Conservation (phyloP, 148 eudicot species). For the Cornus suecica region DNA sequence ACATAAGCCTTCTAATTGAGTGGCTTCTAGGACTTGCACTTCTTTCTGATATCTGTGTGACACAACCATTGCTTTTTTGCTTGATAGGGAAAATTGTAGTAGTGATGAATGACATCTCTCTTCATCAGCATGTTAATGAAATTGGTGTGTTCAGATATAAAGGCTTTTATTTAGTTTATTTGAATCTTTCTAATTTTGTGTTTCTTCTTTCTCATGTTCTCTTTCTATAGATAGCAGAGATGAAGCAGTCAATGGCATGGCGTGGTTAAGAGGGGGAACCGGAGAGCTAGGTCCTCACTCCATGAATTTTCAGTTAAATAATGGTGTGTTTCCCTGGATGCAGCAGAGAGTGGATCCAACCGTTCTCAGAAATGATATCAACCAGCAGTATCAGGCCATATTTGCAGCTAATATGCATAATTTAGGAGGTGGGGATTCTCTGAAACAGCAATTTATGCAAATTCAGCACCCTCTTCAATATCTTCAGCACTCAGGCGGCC, state of each 20-base stretch:
- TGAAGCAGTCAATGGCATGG: slow-evolving; percentile 66
- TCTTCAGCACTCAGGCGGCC: slow-evolving; percentile 53
- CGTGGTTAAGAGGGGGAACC: slow-evolving; percentile 88
- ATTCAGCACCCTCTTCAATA: slow-evolving; percentile 67
- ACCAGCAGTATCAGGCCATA: slow-evolving; percentile 74
- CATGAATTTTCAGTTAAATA: slow-evolving; percentile 53
- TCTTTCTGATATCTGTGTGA: not conserved
- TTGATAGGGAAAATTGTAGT: not conserved
- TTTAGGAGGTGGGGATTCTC: slow-evolving; percentile 45
- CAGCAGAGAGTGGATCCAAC: slow-evolving; percentile 60
- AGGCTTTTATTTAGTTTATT: too few species aligned
- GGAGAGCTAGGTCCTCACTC: slow-evolving; percentile 77
- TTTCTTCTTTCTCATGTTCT: not conserved
- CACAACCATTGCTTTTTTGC: not conserved
- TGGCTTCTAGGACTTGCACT: not conserved
- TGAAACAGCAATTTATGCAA: slow-evolving; percentile 60
- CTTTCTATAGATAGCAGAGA: slow-evolving; percentile 54
- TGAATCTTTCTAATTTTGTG: not conserved
- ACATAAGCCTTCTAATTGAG: too few species aligned
- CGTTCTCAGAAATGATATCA: slow-evolving; percentile 44
- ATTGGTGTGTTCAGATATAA: too few species aligned
- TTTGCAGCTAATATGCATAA: slow-evolving; percentile 54
- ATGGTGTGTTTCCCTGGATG: slow-evolving; percentile 75
- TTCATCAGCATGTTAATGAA: too few species aligned
- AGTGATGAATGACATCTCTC: too few species aligned